Percentiles rank a stretch among this genome's conserved stretches.
Conservation (phyloP, 371 early-diverging fungal species). For the Mucor plumbeus region DNA sequence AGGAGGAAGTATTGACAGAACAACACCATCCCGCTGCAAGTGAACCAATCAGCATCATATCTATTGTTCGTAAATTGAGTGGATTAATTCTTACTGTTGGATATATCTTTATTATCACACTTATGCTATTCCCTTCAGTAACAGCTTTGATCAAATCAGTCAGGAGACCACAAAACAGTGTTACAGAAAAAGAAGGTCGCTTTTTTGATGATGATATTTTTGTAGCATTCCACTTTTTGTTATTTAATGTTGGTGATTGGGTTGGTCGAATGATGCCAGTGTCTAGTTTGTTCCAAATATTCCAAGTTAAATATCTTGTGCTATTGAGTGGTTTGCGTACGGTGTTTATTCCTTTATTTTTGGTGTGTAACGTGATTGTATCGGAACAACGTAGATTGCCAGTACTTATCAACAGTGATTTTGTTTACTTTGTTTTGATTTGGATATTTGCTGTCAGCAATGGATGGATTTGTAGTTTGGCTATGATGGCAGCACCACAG, state of each 20-base stretch:
- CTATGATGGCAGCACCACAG: constrained; percentile 82
- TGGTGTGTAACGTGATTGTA: constrained; percentile 72
- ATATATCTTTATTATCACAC: constrained; percentile 69
- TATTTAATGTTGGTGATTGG: constrained; percentile 81
- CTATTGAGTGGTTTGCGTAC: constrained; percentile 55
- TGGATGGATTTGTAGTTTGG: constrained; percentile 72
- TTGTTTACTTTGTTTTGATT: constrained; percentile 63
- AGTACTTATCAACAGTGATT: constrained; percentile 65
- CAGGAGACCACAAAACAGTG: constrained; percentile 23
- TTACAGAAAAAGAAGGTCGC: constrained; percentile 20
- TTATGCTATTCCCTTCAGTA: constrained; percentile 80
- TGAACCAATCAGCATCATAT: constrained; percentile 18
- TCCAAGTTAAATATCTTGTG: constrained; percentile 49
- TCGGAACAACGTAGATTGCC: constrained; percentile 49
- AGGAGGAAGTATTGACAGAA: constrained; percentile 8
- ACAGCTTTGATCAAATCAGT: constrained; percentile 72
- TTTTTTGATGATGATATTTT: constrained; percentile 66
- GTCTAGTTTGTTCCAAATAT: constrained; percentile 36
- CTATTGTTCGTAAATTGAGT: constrained; percentile 37
- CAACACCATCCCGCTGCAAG: not conserved
- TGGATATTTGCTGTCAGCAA: constrained; percentile 70
- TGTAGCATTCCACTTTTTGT: constrained; percentile 76
- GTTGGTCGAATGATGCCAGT: constrained; percentile 66
- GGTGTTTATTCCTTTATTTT: constrained; percentile 71
- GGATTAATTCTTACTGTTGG: constrained; percentile 59